Conservation (phyloP, 441 rosid genomes). For the Pelargonium exstipulatum region DNA sequence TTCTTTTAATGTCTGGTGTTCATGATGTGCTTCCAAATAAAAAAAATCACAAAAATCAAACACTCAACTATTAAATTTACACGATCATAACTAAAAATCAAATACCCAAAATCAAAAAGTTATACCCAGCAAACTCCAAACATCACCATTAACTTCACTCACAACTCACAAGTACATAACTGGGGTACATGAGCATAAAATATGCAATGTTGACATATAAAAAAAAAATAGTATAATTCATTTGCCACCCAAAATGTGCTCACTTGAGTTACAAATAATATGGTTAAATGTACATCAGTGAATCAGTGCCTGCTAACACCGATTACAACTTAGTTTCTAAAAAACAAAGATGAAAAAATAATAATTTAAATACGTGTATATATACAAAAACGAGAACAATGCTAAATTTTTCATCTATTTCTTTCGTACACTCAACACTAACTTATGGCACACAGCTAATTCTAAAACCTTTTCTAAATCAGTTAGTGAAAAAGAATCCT, state of each 20-base stretch:
- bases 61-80: no score
- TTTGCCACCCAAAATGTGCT: conserved; percentile 5
- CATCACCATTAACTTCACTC: no score
- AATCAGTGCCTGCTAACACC: background rate
- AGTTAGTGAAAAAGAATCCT: background rate
- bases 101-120: no score
- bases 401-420: background rate
- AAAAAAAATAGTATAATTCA: background rate
- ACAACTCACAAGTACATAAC: background rate
- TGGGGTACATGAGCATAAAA: no score
- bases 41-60: no score
- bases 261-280: conserved; percentile 1
- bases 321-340: background rate
- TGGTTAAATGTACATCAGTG: background rate
- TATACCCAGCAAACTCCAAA: no score
- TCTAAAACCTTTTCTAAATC: conserved; percentile 28
- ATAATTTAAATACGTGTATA: background rate
- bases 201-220: background rate
- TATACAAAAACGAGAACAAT: background rate
- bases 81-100: no score
- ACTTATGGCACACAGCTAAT: conserved; percentile 24
- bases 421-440: conserved; percentile 4
- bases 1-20: no score
- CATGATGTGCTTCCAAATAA: no score
- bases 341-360: background rate